Percentiles rank a stretch among this genome's conserved stretches.
Evolutionary conservation across 805 yeast species (phyloP).

Genomic region (Cyberlindnera xylosilytica): DNA sequence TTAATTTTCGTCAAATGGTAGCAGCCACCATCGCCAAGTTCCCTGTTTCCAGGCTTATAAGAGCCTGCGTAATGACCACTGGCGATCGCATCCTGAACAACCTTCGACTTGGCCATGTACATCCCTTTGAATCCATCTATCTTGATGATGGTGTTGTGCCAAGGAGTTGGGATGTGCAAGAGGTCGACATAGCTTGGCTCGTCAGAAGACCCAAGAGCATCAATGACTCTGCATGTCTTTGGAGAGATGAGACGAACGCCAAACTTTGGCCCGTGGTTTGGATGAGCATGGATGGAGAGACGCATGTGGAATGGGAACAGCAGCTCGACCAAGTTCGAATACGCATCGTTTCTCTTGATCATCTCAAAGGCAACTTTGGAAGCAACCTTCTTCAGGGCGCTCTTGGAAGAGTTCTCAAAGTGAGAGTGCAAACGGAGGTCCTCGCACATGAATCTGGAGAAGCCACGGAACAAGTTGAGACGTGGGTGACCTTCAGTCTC

Average conservation of each 20-base stretch:
- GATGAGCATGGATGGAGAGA: slow-evolving; percentile 60
- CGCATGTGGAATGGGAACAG: slow-evolving; percentile 58
- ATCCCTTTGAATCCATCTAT: slow-evolving; percentile 33
- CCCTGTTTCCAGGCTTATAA: slow-evolving; percentile 30
- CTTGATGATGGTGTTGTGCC: slow-evolving; percentile 56
- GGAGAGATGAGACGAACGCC: slow-evolving; percentile 48
- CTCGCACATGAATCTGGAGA: slow-evolving; percentile 56
- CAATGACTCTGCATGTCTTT: slow-evolving; percentile 43
- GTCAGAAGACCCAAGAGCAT: slow-evolving; percentile 33
- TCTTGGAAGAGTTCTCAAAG: slow-evolving; percentile 37
- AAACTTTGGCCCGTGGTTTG: slow-evolving; percentile 56
- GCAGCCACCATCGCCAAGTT: slow-evolving; percentile 2
- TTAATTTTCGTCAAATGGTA: too few relatives aligned
- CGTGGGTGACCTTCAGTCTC: slow-evolving; percentile 46
- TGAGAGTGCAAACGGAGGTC: slow-evolving; percentile 45
- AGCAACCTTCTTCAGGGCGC: slow-evolving; percentile 46
- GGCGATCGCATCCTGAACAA: slow-evolving; percentile 35
- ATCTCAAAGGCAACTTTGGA: slow-evolving; percentile 58
- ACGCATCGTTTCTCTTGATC: slow-evolving; percentile 64
- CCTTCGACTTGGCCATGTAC: slow-evolving; percentile 35
- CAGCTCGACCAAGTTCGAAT: slow-evolving; percentile 58
- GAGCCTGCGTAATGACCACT: slow-evolving; percentile 34
- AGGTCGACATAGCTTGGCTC: slow-evolving; percentile 48
- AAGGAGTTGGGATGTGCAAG: slow-evolving; percentile 63
- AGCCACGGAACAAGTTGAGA: slow-evolving; percentile 51